Evolutionary conservation across 2,329 filamentous ascomycete genomes (phyloP), one percentile per base, ranked within the genome.

Genomic region (Orbilia quercus): DNA sequence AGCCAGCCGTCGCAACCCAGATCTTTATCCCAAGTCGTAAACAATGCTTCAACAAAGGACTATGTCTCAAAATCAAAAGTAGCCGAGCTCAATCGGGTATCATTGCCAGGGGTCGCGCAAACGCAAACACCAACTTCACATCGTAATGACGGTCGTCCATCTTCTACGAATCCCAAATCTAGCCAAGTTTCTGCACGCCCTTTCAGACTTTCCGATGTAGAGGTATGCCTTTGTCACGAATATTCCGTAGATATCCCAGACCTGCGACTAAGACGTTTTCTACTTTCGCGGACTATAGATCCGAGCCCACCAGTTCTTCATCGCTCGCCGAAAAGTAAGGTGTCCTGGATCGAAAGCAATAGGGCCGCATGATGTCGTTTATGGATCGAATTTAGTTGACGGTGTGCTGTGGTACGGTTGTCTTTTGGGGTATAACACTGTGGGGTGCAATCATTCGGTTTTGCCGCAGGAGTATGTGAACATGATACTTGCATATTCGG

Each of bases 401-500:
- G 53, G 45, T 5, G 45, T 38, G 2, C 16, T 48, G 7, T 44
- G 7, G 18, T 67, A 53, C 50, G 23, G 63, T 25, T 67, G 63
- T 22, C 42, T 44, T 28, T 23, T 50, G 1, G 53, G 40, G 16
- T 18, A 23, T 2, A 65, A 65, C 23, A 38, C 42, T 2, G 22
- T 38, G 7, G 60, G 44, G 16, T 67, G 63, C n/a, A 45, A 44
- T 6, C n/a, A 53, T 28, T 44, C 18, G 6, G 54, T 53, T 9
- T 44, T 53, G 16, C 45, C 48, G 23, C 18, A 18, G 16, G 63
- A 67, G 11, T 67, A 67, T 23, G 55, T 45, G 18, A 22, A 12
- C 1, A 31, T 67, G 54, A 44, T 67, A 25, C 3, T 16, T 14
- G 16, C 16, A 5, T 40, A 23, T 44, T 12, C 16, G 18, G 38